These are phyloP conservation scores for Simmondsia chinensis DNA, from an alignment of 148 eudicot species.

Conservation along the genomic window DNA sequence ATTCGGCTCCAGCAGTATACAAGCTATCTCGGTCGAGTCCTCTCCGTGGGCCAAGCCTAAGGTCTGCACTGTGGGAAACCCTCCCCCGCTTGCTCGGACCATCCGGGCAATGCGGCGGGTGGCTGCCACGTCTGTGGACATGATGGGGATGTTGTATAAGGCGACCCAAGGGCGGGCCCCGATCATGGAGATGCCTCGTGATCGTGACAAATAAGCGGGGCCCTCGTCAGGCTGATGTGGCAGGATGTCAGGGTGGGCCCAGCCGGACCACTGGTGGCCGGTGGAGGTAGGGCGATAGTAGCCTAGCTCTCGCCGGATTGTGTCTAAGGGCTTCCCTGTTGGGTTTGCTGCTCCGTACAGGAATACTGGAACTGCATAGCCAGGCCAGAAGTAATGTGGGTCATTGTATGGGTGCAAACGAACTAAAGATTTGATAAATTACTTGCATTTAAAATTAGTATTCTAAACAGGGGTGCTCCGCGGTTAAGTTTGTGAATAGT, in stretches of 20 bases:
- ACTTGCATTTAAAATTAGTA: no score
- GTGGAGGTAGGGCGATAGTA: conserved; percentile 43
- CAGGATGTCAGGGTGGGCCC: conserved; percentile 33
- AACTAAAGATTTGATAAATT: background rate
- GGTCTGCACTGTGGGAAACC: conserved; percentile 52
- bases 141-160: conserved; percentile 47
- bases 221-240: conserved; percentile 45
- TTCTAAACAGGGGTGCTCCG: no score
- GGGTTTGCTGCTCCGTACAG: conserved; percentile 49
- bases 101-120: conserved; percentile 33
- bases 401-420: background rate
- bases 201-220: conserved; percentile 28
- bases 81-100: conserved; percentile 64
- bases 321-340: conserved; percentile 45
- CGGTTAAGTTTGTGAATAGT: no score
- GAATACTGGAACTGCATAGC: conserved; percentile 47
- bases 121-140: conserved; percentile 45
- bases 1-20: conserved; percentile 41
- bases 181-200: conserved; percentile 40
- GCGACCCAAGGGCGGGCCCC: conserved; percentile 55
- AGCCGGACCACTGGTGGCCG: conserved; percentile 57
- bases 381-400: background rate
- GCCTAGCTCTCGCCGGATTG: conserved; percentile 44
- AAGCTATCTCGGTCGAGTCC: conserved; percentile 44
- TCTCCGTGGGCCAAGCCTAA: conserved; percentile 53